Percentiles rank a stretch among this genome's conserved stretches.
Conservation (phyloP, 352 stramenopile genomes). For the Phytophthora podocarpi region DNA sequence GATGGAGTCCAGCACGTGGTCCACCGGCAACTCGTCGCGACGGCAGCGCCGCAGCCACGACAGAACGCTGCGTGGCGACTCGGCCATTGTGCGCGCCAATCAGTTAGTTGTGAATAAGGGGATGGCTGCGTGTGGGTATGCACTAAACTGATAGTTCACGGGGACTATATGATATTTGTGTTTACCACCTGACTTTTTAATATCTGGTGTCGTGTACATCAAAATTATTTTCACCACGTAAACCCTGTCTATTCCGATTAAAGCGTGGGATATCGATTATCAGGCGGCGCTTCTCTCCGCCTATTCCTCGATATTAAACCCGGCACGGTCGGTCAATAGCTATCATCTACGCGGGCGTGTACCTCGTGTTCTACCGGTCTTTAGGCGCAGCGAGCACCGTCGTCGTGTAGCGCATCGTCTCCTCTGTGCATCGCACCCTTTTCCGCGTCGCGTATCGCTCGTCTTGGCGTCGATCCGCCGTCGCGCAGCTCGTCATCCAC, state of each 20-base stretch:
- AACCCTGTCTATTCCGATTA: constrained; percentile 1
- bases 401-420: constrained; percentile 18
- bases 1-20: constrained; percentile 42
- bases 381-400: background rate
- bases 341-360: constrained; percentile 2
- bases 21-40: constrained; percentile 36
- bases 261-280: constrained; percentile 4
- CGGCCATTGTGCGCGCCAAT: constrained; percentile 14
- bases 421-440: background rate
- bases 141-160: no score
- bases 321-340: background rate
- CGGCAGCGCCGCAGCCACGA: constrained; percentile 45
- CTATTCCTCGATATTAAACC: constrained; percentile 22
- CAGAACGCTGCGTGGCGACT: constrained; percentile 23
- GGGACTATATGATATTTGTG: no score
- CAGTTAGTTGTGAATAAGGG: no score
- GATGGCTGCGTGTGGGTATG: no score
- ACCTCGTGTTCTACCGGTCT: background rate
- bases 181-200: no score
- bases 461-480: no score
- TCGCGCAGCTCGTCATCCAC: no score
- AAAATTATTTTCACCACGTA: background rate
- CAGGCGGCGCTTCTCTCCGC: constrained; percentile 8
- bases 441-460: no score
- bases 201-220: background rate